Evolutionary conservation across 2,329 filamentous ascomycete genomes (phyloP).

Genomic region (Colletotrichum salicis): DNA sequence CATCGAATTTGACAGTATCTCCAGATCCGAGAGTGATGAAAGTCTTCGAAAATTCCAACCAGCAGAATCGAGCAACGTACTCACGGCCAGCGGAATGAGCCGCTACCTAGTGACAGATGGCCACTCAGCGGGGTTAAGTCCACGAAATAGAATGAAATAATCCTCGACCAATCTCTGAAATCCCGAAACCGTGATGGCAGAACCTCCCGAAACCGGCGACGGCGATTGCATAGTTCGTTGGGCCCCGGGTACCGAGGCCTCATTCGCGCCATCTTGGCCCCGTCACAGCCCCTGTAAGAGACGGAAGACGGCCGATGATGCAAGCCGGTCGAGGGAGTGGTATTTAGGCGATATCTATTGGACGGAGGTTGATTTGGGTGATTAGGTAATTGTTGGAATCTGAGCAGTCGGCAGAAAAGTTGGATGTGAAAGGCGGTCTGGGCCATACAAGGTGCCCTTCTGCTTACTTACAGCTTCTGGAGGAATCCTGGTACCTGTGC

Average conservation of each 20-base stretch:
- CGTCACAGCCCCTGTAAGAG: background rate
- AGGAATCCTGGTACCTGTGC: no score
- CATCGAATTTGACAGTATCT: background rate
- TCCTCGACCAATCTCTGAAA: no score
- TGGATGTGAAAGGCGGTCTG: no score
- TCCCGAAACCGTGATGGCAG: background rate
- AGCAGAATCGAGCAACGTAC: background rate
- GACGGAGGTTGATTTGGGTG: no score
- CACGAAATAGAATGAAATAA: no score
- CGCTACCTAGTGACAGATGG: background rate
- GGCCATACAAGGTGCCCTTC: no score
- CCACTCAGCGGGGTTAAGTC: no score
- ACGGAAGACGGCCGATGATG: background rate
- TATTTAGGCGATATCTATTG: no score
- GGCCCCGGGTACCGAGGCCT: conserved; percentile 1
- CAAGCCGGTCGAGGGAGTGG: no score
- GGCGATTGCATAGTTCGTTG: background rate
- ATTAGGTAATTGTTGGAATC: no score
- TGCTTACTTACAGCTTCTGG: no score
- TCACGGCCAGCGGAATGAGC: background rate
- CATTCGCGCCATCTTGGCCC: background rate
- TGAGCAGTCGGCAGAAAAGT: no score
- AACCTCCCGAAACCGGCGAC: background rate
- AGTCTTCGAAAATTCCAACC: background rate
- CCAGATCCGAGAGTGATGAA: background rate